phyloP scores from a whole-genome alignment of 306 rosid genomes.

The Leucaena leucocephala region DNA sequence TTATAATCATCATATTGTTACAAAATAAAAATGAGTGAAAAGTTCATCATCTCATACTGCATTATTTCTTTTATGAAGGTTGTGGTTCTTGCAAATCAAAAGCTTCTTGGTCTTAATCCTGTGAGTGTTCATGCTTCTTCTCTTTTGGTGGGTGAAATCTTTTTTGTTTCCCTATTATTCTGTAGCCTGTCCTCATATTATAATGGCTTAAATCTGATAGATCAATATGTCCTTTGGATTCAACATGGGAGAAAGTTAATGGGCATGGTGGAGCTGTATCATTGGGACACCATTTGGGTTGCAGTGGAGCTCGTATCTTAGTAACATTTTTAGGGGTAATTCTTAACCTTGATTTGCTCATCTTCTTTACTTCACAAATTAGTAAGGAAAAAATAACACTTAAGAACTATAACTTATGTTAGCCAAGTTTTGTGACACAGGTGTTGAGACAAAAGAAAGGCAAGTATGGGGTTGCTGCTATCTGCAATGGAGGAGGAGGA shows the following conservation, averaged over 20 bases:
- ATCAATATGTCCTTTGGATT: conserved; percentile 31
- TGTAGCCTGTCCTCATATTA: background rate
- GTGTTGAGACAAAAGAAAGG: conserved; percentile 79
- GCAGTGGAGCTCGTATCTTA: conserved; percentile 98
- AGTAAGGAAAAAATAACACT: background rate
- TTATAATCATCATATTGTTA: background rate
- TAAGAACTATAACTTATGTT: background rate
- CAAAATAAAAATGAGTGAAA: background rate
- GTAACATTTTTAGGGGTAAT: conserved; percentile 87
- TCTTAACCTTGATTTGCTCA: conserved; percentile 9
- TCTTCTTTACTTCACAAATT: conserved; percentile 5
- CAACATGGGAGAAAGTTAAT: conserved; percentile 74
- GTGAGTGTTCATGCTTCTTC: conserved; percentile 56
- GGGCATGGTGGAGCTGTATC: conserved; percentile 94
- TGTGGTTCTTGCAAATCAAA: conserved; percentile 90
- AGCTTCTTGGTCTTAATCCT: conserved; percentile 82
- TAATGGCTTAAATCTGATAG: conserved; percentile 20
- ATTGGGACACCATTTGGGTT: conserved; percentile 92
- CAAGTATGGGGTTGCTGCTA: conserved; percentile 76
- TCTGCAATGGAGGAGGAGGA: conserved; percentile 98
- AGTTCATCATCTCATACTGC: background rate
- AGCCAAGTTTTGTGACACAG: conserved; percentile 49
- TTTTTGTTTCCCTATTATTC: conserved; percentile 15
- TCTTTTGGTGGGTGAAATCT: conserved; percentile 1
- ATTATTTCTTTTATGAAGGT: conserved; percentile 56